A percentile compares a stretch with the other conserved stretches of the same genome.
These are phyloP conservation scores for Porphyrellus sp. DNA, from an alignment of 1,284 basidiomycete genomes.

Conservation along the genomic window DNA sequence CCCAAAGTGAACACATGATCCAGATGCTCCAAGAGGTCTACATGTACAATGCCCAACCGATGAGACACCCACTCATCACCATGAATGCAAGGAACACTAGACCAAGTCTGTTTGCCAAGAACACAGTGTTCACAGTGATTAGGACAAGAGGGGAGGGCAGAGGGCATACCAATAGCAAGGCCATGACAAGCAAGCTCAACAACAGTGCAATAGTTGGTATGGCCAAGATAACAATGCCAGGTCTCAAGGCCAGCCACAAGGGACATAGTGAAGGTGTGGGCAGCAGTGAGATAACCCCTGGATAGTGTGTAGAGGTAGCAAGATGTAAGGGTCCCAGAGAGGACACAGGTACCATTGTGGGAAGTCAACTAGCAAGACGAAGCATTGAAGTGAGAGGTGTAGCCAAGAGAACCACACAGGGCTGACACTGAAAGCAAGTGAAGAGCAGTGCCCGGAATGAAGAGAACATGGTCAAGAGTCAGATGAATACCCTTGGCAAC, in stretches of 20 bases:
- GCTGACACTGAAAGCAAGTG: neutral
- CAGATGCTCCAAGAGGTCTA: neutral
- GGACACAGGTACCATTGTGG: neutral
- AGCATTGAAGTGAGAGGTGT: neutral
- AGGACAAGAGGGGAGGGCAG: neutral
- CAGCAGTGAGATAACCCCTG: neutral
- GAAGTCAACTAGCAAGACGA: neutral
- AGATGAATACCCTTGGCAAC: neutral
- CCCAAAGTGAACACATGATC: neutral
- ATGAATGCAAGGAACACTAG: neutral
- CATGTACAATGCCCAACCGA: neutral
- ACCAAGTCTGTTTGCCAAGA: neutral
- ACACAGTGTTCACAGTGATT: neutral
- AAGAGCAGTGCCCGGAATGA: neutral
- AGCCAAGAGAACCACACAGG: neutral
- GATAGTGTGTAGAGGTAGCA: neutral
- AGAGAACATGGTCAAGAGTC: neutral
- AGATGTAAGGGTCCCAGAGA: neutral
- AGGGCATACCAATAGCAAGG: neutral
- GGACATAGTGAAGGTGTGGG: neutral
- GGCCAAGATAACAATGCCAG: neutral
- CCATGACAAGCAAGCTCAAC: neutral
- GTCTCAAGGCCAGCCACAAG: neutral
- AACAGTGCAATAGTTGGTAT: neutral
- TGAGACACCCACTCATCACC: neutral